phyloP scores from a whole-genome alignment of 78 protist species.

The Polysphondylium violaceum region DNA sequence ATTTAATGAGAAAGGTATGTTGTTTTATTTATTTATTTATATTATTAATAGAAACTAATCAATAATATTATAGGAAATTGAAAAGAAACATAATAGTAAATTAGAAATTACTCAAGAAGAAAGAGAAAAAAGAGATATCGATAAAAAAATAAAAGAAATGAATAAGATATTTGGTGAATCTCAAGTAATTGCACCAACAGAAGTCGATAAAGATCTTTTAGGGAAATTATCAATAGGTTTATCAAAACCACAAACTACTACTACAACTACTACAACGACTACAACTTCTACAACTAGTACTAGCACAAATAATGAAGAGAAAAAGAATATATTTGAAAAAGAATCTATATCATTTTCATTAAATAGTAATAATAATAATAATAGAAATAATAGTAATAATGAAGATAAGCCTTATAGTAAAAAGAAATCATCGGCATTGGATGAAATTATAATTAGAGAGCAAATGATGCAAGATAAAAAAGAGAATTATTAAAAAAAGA shows the following conservation, averaged over 20 bases:
- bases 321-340: not conserved
- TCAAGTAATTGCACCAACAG: slow-evolving; percentile 22
- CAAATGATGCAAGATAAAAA: slow-evolving; percentile 3
- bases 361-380: not conserved
- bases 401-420: not conserved
- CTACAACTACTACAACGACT: not conserved
- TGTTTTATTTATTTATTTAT: not conserved
- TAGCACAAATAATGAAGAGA: not conserved
- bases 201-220: not conserved
- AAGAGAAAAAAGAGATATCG: slow-evolving; percentile 48
- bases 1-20: not conserved
- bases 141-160: slow-evolving; percentile 55
- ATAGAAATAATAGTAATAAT: not conserved
- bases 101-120: slow-evolving; percentile 71
- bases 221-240: not conserved
- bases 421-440: slow-evolving; percentile 53
- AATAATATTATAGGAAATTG: slow-evolving; percentile 1
- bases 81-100: slow-evolving; percentile 24
- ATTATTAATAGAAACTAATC: too few relatives aligned
- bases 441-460: slow-evolving; percentile 56
- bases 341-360: too few relatives aligned
- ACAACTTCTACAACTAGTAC: not conserved
- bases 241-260: not conserved
- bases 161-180: not conserved
- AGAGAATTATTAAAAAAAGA: not conserved